Base-by-base conservation (phyloP, 768 basidiomycete species). In the Rhizopogon salebrosus region DNA sequence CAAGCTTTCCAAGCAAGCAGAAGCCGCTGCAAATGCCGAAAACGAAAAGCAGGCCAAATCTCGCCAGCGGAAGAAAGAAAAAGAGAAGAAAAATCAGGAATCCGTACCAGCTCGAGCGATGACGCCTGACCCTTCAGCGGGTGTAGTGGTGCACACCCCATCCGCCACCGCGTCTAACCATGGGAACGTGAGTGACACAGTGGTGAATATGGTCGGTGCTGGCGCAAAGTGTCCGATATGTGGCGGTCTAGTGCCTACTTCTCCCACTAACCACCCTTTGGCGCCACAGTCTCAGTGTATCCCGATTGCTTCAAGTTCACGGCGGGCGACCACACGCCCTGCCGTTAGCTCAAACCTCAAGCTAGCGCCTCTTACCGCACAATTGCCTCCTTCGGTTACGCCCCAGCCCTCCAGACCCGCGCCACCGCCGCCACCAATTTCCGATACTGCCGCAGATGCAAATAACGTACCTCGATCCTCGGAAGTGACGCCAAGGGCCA, bases 1-100 rank as follows among this genome's bases (percentile, higher is more conserved):
- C 20, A 69, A 60, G 18, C 54, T 49, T 14, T 57, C 60, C 3
- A 36, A 54, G 20, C 58, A 64, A 11, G 65, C 56, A 3, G 56
- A 56, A 20, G 59, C 52, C 8, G 58, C 58, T 34, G 34, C 49
- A 1, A 10, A 52, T 11, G 50, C 54, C 24, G 45, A 31, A 6
- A 48, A 51, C 4, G 18, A 39, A 23, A 58, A 53, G 5, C 2
- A 29, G 10, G 37, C 14, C 7, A 26, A 26, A 16, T 11, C 27
- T 34, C 40, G 29, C 11, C 51, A 52, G 31, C 41, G 20, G 5
- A 14, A 26, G 14, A 43, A 29, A 48, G 53, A 41, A 50, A 48
- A 43, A 31, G 55, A 54, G 14, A 54, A 26, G 7, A 57, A 54
- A 31, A n/a, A 7, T 22, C n/a, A 36, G 35, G 23, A 54, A 20